Base-by-base conservation (phyloP, 768 basidiomycete species). In the Mycena alexandri region DNA sequence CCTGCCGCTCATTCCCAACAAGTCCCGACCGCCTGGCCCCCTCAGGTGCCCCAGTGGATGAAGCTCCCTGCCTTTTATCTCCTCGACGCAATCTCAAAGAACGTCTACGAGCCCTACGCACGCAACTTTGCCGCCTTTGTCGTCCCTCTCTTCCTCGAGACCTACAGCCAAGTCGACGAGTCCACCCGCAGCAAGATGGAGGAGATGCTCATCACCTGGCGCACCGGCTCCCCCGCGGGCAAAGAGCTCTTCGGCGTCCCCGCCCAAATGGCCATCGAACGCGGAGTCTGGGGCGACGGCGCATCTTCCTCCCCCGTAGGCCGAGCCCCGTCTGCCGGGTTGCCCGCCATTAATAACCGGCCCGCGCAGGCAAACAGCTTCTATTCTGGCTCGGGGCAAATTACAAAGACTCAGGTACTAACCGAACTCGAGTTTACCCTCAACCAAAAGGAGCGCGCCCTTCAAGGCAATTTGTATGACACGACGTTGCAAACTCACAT, bases 141-240 rank as follows among this genome's bases (percentile, higher is more conserved):
- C 68, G 91, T 92, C 63, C 86, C 89, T 22, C 81, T 96, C 19
- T 99, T 96, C 81, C 83, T 98, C 71, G 89, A 93, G 70, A 91
- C 96, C 33, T 98, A 99, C 79, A 85, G 87, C 51, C 86, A 89
- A 72, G 96, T 98, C 71, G 96, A 98, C 75, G 89, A 89, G 56
- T 80, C 79, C 46, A 97, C 94, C 25, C 90, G 93, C 67, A 88
- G 89, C 77, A 99, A 99, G 79, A 96, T 99, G 94, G 95, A 97
- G 76, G 98, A 99, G 79, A 95, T 99, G 90, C 87, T 99, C 16
- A 79, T 93, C 33, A 97, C 98, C 8, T 99, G 98, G 98, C 86
- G 96, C 44, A 92, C 89, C 24, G 95, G 94, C 17, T 90, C 92
- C 16, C 92, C 93, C 3, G 86, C 84, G 38, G 88, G 93, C 41